Conservation (phyloP, 1,139 yeast genomes). For the Candida neerlandica region DNA sequence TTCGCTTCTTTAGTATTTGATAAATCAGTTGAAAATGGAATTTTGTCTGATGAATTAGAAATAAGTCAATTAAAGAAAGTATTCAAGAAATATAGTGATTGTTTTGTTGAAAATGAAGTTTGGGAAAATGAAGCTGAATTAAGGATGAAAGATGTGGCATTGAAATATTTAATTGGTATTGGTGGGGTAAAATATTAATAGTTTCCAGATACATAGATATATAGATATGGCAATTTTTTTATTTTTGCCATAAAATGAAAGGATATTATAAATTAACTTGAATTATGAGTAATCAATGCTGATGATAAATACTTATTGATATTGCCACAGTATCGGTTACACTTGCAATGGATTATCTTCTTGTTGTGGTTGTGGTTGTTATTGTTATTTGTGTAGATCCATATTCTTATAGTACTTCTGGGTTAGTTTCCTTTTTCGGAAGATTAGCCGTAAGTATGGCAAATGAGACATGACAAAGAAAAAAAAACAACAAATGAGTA, state of each 20-base stretch:
- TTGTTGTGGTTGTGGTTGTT: too few species aligned
- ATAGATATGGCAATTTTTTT: too few species aligned
- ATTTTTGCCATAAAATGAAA: too few species aligned
- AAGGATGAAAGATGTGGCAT: constrained; percentile 10
- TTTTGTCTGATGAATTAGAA: constrained; percentile 47
- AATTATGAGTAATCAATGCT: too few species aligned
- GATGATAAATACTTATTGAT: too few species aligned
- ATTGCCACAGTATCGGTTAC: too few species aligned
- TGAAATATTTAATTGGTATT: constrained; percentile 12
- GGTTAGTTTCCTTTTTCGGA: constrained; percentile 4
- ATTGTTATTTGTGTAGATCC: too few species aligned
- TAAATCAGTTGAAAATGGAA: constrained; percentile 49
- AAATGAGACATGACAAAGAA: too few species aligned
- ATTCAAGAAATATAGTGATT: constrained; percentile 62
- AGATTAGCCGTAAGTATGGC: constrained; percentile 9
- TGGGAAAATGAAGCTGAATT: constrained; percentile 22
- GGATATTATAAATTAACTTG: too few species aligned
- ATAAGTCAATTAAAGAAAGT: constrained; percentile 43
- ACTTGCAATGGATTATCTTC: too few species aligned
- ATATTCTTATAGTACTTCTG: background rate
- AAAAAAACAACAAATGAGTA: too few species aligned
- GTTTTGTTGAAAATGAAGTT: constrained; percentile 35
- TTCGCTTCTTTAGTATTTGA: constrained; percentile 64
- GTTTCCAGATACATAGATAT: too few species aligned
- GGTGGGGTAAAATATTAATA: constrained; percentile 6